phyloP scores from a whole-genome alignment of 148 eudicot genomes.

The Silene latifolia region DNA sequence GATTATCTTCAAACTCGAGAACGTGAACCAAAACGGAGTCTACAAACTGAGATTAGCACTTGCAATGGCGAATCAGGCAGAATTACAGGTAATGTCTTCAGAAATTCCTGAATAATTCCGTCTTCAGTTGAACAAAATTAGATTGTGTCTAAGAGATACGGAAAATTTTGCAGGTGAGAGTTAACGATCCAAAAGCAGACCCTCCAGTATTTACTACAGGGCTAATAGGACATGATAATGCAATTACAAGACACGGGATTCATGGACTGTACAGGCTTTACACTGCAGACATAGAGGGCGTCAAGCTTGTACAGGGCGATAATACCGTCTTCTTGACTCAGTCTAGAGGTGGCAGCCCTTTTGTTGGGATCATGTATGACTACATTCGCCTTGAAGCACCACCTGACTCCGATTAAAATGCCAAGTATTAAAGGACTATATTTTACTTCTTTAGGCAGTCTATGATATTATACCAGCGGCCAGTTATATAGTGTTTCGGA shows the following conservation, averaged over 20 bases:
- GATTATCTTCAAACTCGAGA: constrained; percentile 46
- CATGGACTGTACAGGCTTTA: constrained; percentile 73
- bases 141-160: background rate
- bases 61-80: constrained; percentile 54
- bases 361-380: constrained; percentile 79
- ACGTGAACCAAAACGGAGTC: constrained; percentile 29
- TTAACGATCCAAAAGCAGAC: constrained; percentile 44
- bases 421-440: background rate
- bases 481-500: too few species aligned
- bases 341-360: constrained; percentile 46
- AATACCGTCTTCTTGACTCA: constrained; percentile 67
- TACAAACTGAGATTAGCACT: constrained; percentile 60
- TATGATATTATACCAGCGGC: too few species aligned
- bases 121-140: background rate
- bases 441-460: too few species aligned
- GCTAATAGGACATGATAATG: constrained; percentile 63
- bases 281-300: constrained; percentile 43
- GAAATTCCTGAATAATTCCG: background rate
- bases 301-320: constrained; percentile 40
- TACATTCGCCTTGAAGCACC: constrained; percentile 80
- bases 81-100: constrained; percentile 41
- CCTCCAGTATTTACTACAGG: constrained; percentile 65
- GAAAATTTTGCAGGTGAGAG: constrained; percentile 42
- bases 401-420: constrained; percentile 3
- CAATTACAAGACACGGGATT: constrained; percentile 86